Evolutionary conservation across 1,284 basidiomycete species (phyloP).

Genomic region (Albatrellus sp.): DNA sequence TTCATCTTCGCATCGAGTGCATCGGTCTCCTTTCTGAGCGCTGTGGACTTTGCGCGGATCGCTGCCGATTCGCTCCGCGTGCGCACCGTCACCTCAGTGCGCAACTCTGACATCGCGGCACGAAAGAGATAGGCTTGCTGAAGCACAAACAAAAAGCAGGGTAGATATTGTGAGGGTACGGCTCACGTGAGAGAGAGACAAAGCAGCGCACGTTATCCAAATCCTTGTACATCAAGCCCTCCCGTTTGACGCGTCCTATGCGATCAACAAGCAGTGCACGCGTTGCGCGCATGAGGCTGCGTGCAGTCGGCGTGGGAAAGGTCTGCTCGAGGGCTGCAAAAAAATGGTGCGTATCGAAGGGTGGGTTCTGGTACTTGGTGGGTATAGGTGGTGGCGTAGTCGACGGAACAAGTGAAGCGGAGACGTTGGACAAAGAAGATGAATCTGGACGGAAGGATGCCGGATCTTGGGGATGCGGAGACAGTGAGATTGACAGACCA

Average conservation of each 20-base stretch:
- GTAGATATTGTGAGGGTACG: not conserved
- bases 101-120: constrained; percentile 85
- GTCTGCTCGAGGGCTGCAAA: constrained; percentile 54
- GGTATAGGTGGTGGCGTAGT: not conserved
- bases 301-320: constrained; percentile 58
- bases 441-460: not conserved
- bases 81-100: constrained; percentile 77
- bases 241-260: constrained; percentile 60
- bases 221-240: constrained; percentile 75
- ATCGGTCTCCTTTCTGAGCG: constrained; percentile 84
- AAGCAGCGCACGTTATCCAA: constrained; percentile 70
- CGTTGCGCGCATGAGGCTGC: constrained; percentile 80
- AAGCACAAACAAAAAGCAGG: not conserved
- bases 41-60: constrained; percentile 62
- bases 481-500: not conserved
- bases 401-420: not conserved
- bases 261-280: constrained; percentile 70
- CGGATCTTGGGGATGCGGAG: not conserved
- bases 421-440: not conserved
- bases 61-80: constrained; percentile 80
- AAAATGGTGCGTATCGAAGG: constrained; percentile 36
- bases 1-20: constrained; percentile 84
- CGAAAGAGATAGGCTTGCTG: constrained; percentile 95
- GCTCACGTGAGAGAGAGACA: not conserved
- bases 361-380: constrained; percentile 20